Base-by-base conservation (phyloP, 352 stramenopile genomes). In the Aphanomyces euteiches region DNA sequence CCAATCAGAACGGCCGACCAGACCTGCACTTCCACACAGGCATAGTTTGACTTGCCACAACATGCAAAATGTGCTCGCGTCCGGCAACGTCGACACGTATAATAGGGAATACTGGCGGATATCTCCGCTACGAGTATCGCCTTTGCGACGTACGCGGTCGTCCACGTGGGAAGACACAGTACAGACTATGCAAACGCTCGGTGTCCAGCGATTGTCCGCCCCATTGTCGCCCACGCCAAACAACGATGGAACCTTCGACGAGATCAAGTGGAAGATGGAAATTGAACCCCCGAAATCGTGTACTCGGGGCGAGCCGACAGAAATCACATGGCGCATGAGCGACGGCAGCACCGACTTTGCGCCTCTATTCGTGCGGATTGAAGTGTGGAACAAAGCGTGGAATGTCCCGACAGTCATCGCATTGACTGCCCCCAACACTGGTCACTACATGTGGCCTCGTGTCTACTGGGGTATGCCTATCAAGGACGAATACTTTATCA, bases 381-480 rank as follows among this genome's bases (percentile, higher is more conserved):
- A 95, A 75, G 85, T 95, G 73, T 95, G 87, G 76, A 92, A 95
- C 66, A 80, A 89, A 67, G 80, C 79, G 57, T 95, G 87, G 87
- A 80, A 79, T 19, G 85, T 91, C 54, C 85, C 85, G 15, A 92
- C 87, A 17, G 90, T 82, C 37, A 93, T 93, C 64, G 60, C 60
- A 38, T 79, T 85, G 57, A 76, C 82, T 47, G 85, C 87, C 68
- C 74, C 77, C 2, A 92, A 93, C 74, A 78, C 90, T 53, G 87
- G 87, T 66, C 77, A 72, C 19, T 90, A 85, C 70, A 75, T 83
- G 58, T 95, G 87, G 87, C 82, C 79, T 41, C 81, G 82, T 38
- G 87, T 95, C 60, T 89, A 91, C 56, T 95, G 87, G 87, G 87
- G 87, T 66, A 87, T 95, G 84, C 87, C 87, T 13, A 95, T 92